phyloP scores from a whole-genome alignment of 805 yeast genomes.

The Tetrapisispora iriomotensis region DNA sequence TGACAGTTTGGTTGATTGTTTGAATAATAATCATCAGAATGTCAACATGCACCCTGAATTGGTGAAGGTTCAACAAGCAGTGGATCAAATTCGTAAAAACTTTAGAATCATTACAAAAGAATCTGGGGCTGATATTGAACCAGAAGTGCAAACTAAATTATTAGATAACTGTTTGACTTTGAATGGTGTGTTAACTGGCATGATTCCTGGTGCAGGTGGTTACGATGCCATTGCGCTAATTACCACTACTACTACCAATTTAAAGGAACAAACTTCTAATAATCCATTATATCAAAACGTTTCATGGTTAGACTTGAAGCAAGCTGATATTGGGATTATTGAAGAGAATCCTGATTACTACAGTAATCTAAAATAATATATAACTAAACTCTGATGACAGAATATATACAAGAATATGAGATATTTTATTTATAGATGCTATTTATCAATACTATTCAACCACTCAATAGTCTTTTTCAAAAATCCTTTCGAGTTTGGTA shows the following conservation, averaged over 20 bases:
- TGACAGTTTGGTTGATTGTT: constrained; percentile 13
- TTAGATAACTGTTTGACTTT: constrained; percentile 48
- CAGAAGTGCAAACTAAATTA: constrained; percentile 59
- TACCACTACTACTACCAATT: constrained; percentile 38
- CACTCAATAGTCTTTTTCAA: constrained; percentile 29
- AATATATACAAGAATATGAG: too few relatives aligned
- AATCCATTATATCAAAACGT: constrained; percentile 37
- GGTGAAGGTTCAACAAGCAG: constrained; percentile 32
- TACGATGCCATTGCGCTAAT: constrained; percentile 82
- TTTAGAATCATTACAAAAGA: constrained; percentile 51
- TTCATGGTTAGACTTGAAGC: constrained; percentile 58
- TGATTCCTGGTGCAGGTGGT: constrained; percentile 98
- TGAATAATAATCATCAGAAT: constrained; percentile 7
- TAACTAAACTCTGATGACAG: too few relatives aligned
- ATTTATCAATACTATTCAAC: constrained; percentile 19
- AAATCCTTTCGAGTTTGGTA: constrained; percentile 65
- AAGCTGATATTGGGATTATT: constrained; percentile 49
- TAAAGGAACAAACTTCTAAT: constrained; percentile 22
- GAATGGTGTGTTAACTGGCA: constrained; percentile 84
- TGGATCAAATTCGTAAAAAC: constrained; percentile 42
- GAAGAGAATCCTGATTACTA: constrained; percentile 35
- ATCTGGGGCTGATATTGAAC: constrained; percentile 85
- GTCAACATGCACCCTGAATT: constrained; percentile 19
- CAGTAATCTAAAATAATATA: constrained; percentile 7
- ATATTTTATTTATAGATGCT: too few relatives aligned